Evolutionary conservation across 345 rosid genomes (phyloP).

Genomic region (Heritiera fomes): DNA sequence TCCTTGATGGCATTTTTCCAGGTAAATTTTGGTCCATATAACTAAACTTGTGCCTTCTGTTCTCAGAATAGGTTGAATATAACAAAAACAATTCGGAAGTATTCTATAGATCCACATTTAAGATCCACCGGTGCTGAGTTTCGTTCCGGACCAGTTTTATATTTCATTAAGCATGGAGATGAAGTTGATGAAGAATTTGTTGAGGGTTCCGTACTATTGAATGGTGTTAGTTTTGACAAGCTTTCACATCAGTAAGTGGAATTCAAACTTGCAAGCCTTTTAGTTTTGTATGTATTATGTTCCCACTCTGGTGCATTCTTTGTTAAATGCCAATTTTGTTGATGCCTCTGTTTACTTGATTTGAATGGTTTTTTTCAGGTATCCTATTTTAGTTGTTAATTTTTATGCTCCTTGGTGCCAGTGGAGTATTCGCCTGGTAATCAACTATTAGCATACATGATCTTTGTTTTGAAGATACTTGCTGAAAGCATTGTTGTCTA

Average conservation of each 20-base stretch:
- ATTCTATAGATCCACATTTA: conserved; percentile 78
- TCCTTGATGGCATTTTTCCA: background rate
- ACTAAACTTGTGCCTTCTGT: conserved; percentile 24
- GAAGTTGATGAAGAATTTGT: conserved; percentile 58
- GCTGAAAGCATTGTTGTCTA: background rate
- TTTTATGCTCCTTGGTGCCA: conserved; percentile 98
- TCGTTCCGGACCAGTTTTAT: conserved; percentile 59
- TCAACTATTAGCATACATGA: background rate
- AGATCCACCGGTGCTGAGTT: conserved; percentile 84
- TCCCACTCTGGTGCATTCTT: background rate
- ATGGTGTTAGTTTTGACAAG: conserved; percentile 63
- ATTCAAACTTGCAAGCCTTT: conserved; percentile 12
- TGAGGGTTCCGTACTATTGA: conserved; percentile 67
- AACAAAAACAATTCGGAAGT: conserved; percentile 91
- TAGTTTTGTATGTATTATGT: conserved; percentile 15
- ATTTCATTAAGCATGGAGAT: conserved; percentile 82
- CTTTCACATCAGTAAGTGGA: conserved; percentile 71
- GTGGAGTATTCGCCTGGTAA: conserved; percentile 97
- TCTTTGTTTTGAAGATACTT: background rate
- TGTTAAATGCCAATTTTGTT: background rate
- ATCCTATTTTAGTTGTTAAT: conserved; percentile 83
- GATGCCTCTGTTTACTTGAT: conserved; percentile 21
- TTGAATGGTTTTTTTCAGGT: conserved; percentile 51
- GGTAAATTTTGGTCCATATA: background rate
- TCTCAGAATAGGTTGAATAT: conserved; percentile 98